phyloP scores from a whole-genome alignment of 2,329 filamentous ascomycete species.

The Penicillium concentricum region DNA sequence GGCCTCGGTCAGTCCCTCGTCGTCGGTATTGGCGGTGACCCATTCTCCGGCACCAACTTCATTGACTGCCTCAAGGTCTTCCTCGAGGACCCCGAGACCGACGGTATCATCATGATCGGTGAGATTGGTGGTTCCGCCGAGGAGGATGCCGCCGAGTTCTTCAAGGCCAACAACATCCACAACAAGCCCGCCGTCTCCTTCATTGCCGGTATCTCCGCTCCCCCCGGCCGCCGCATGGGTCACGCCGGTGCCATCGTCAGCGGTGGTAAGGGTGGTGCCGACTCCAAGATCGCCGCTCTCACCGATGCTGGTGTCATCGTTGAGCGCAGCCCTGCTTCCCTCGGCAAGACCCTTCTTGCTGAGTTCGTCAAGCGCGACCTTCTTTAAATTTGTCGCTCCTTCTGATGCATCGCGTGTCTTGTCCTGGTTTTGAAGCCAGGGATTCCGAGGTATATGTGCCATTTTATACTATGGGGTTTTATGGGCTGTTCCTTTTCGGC shows the following conservation, averaged over 20 bases:
- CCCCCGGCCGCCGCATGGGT: slow-evolving; percentile 94
- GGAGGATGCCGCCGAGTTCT: slow-evolving; percentile 96
- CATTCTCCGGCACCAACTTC: slow-evolving; percentile 99
- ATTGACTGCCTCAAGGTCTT: slow-evolving; percentile 99
- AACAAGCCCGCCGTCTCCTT: slow-evolving; percentile 98
- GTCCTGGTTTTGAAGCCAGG: slow-evolving; percentile 17
- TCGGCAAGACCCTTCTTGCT: slow-evolving; percentile 90
- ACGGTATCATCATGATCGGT: slow-evolving; percentile 99
- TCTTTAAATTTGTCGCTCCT: slow-evolving; percentile 59
- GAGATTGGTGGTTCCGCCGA: slow-evolving; percentile 97
- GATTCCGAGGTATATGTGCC: slow-evolving; percentile 21
- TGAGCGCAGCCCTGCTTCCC: slow-evolving; percentile 85
- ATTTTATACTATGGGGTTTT: slow-evolving; percentile 20
- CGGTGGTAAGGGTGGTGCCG: slow-evolving; percentile 94
- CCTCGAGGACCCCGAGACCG: slow-evolving; percentile 91
- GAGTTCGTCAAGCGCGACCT: slow-evolving; percentile 96
- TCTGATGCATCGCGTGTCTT: slow-evolving; percentile 19
- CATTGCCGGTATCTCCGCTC: slow-evolving; percentile 96
- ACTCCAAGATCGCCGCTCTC: slow-evolving; percentile 95
- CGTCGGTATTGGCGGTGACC: slow-evolving; percentile 96
- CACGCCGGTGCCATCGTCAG: slow-evolving; percentile 98
- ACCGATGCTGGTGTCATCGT: slow-evolving; percentile 93
- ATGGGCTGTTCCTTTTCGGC: slow-evolving; percentile 22
- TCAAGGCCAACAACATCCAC: slow-evolving; percentile 85
- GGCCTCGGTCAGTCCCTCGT: slow-evolving; percentile 97